These are phyloP conservation scores for Suhomyces kilbournensis DNA, from an alignment of 805 yeast genomes.

Conservation along the genomic window DNA sequence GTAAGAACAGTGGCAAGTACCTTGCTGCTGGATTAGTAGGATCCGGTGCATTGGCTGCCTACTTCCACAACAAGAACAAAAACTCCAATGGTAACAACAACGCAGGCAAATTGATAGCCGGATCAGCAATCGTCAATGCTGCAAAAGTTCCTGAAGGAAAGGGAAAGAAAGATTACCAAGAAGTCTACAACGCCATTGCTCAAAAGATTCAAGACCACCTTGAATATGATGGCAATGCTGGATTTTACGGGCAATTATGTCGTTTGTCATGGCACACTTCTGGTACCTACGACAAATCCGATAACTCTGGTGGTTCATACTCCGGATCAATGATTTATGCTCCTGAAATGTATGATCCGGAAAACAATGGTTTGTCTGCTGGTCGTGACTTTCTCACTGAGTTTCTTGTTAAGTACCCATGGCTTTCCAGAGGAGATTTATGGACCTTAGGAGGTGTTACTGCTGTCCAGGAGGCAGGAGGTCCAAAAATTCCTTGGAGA, in stretches of 20 bases:
- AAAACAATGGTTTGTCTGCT: slow-evolving; percentile 47
- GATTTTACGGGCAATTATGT: slow-evolving; percentile 34
- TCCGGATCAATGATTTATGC: slow-evolving; percentile 37
- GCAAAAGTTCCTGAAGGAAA: slow-evolving; percentile 37
- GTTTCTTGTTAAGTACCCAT: slow-evolving; percentile 54
- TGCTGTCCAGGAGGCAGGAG: slow-evolving; percentile 61
- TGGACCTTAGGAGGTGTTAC: slow-evolving; percentile 72
- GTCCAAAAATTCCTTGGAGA: slow-evolving; percentile 61
- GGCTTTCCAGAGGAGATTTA: slow-evolving; percentile 63
- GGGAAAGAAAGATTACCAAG: slow-evolving; percentile 54
- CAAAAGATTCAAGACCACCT: slow-evolving; percentile 15
- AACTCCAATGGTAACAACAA: slow-evolving; percentile 3
- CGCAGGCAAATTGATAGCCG: slow-evolving; percentile 11
- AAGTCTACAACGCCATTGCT: slow-evolving; percentile 73
- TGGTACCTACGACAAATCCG: slow-evolving; percentile 28
- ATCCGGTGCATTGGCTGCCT: slow-evolving; percentile 20
- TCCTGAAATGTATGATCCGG: slow-evolving; percentile 54
- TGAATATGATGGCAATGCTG: slow-evolving; percentile 34
- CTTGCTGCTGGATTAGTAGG: slow-evolving; percentile 22
- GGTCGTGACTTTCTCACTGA: slow-evolving; percentile 59
- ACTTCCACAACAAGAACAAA: slow-evolving; percentile 13
- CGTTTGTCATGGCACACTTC: slow-evolving; percentile 41
- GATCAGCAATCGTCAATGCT: slow-evolving; percentile 16
- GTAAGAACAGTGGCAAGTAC: slow-evolving; percentile 3
- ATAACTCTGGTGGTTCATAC: slow-evolving; percentile 34